These are phyloP conservation scores for Phoma sp. DNA, from an alignment of 2,329 filamentous ascomycete genomes.

Conservation along the genomic window DNA sequence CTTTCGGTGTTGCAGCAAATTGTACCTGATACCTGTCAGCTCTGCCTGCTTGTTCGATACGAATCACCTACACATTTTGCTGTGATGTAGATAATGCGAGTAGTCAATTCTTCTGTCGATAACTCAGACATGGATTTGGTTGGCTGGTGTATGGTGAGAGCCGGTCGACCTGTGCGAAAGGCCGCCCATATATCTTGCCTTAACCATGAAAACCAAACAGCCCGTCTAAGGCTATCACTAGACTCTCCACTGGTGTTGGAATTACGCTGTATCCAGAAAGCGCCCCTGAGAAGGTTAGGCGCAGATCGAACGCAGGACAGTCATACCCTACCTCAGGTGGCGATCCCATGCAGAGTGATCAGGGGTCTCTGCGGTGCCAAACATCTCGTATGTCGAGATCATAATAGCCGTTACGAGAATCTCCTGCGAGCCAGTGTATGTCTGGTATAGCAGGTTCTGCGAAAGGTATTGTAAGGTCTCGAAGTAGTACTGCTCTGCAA, in stretches of 20 bases:
- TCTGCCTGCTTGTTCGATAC: slow-evolving; percentile 48
- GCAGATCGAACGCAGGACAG: neutral
- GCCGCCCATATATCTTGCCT: slow-evolving; percentile 70
- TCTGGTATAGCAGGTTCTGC: slow-evolving; percentile 63
- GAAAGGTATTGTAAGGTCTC: slow-evolving; percentile 68
- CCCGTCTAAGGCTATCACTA: slow-evolving; percentile 59
- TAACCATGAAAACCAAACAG: slow-evolving; percentile 71
- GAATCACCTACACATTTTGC: slow-evolving; percentile 63
- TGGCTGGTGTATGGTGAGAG: slow-evolving; percentile 65
- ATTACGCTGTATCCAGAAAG: slow-evolving; percentile 69
- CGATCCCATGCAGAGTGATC: slow-evolving; percentile 62
- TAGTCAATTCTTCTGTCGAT: slow-evolving; percentile 60
- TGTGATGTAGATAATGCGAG: slow-evolving; percentile 61
- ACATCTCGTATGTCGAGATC: slow-evolving; percentile 70
- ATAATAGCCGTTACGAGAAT: slow-evolving; percentile 65
- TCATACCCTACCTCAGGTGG: slow-evolving; percentile 56
- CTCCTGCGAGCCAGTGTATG: slow-evolving; percentile 64
- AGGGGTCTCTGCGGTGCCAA: slow-evolving; percentile 57
- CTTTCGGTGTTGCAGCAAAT: slow-evolving; percentile 60
- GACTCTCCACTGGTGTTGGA: slow-evolving; percentile 66
- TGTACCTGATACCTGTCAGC: slow-evolving; percentile 48
- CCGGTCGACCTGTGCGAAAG: slow-evolving; percentile 62
- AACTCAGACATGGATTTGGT: slow-evolving; percentile 57
- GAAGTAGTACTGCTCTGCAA: slow-evolving; percentile 62
- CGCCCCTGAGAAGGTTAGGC: slow-evolving; percentile 47